A percentile compares a stretch with the other conserved stretches of the same genome.
phyloP scores from a whole-genome alignment of 306 rosid species.

The Benincasa hispida region DNA sequence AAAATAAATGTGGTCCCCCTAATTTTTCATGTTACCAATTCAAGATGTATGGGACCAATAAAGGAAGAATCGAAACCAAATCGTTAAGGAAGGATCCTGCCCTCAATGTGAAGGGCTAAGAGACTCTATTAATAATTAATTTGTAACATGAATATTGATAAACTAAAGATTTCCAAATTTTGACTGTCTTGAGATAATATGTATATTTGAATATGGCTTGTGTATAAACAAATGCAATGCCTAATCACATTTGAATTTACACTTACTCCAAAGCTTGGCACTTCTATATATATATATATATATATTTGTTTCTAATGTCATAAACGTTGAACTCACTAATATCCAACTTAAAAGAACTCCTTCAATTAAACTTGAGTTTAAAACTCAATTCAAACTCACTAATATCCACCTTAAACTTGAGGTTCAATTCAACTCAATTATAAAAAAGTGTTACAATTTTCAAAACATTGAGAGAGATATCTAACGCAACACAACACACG shows the following conservation, averaged over 20 bases:
- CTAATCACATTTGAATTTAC: constrained; percentile 33
- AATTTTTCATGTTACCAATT: not conserved
- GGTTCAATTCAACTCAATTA: no score
- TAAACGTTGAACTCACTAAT: not conserved
- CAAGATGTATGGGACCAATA: constrained; percentile 21
- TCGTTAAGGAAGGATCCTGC: constrained; percentile 51
- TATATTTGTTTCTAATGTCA: no score
- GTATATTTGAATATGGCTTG: not conserved
- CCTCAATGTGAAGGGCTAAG: constrained; percentile 19
- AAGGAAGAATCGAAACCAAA: constrained; percentile 32
- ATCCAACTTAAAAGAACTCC: not conserved
- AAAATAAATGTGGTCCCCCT: not conserved
- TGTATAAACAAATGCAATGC: constrained; percentile 23
- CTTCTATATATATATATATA: no score
- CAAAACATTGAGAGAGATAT: not conserved
- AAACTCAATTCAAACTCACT: not conserved
- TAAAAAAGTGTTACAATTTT: not conserved
- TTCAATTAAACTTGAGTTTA: not conserved
- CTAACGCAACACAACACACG: not conserved
- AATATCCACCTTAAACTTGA: no score
- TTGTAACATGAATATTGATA: constrained; percentile 15
- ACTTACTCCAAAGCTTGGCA: no score
- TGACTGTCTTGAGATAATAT: constrained; percentile 17
- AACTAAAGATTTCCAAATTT: constrained; percentile 30
- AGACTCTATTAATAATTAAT: constrained; percentile 17